Evolutionary conservation across 78 protist species (phyloP), one percentile per base, ranked within the genome.

Genomic region (Chrysochromulina parva): DNA sequence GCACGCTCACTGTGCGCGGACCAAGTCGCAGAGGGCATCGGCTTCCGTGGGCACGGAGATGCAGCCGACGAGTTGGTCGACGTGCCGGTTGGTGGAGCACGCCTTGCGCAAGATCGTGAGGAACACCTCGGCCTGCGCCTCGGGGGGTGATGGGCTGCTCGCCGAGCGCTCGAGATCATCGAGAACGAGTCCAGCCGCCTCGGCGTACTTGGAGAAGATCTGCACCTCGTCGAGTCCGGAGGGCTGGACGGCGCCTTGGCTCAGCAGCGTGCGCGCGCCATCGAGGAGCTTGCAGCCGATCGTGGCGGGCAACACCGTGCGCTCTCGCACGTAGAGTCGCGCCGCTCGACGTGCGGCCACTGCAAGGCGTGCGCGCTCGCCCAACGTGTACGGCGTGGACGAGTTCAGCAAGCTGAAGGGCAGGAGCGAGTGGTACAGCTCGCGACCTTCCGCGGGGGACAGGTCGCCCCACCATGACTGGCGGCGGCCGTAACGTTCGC

Each of bases 281-380:
- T 69, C 78, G 9, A 69, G 13, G 50, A 69, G 16, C 78, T 69
- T 13, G 78, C 78, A 69, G 11, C 50, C 20, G 28, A 69, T 28
- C 47, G 78, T 5, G 50, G 28, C 78, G 50, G 78, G 78, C 47
- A 69, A 50, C 7, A 26, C 9, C 47, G 78, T 11, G 10, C 78
- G 78, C 78, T 69, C 78, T 2, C 78, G 78, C 11, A 50, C 78
- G 50, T 69, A 69, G 11, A 69, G 50, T 1, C 78, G 78, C 78
- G 78, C 78, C 78, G 78, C 78, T 2, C 78, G 78, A 9, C 78
- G 78, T 11, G 78, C 78, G 13, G 78, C 78, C 53, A 69, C 78
- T 13, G 78, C 78, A 28, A 69, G 28, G 24, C 28, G 5, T 5
- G 78, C 78, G 13, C 78, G 78, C 50, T 69, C 50, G 7, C 4